phyloP scores from a whole-genome alignment of 148 eudicot species.

The Diospyros lotus region DNA sequence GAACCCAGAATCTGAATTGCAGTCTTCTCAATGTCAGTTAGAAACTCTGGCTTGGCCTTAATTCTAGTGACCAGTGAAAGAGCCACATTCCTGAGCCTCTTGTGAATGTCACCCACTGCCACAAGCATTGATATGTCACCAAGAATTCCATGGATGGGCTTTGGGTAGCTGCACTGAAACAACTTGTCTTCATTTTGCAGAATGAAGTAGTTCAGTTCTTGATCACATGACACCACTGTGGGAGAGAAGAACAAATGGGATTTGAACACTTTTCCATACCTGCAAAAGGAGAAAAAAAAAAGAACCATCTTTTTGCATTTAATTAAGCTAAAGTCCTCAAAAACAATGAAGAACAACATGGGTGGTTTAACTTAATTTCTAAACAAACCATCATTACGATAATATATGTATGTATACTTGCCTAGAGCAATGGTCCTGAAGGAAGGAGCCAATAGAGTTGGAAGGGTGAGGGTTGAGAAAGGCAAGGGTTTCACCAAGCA shows the following conservation, averaged over 20 bases:
- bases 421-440: conserved; percentile 61
- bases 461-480: conserved; percentile 65
- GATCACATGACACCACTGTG: conserved; percentile 62
- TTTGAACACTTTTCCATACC: conserved; percentile 71
- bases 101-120: conserved; percentile 54
- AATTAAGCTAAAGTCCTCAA: too few relatives aligned
- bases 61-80: conserved; percentile 47
- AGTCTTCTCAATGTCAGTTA: conserved; percentile 37
- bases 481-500: conserved; percentile 56
- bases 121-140: conserved; percentile 57
- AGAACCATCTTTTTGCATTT: background rate
- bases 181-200: conserved; percentile 59
- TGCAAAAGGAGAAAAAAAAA: conserved; percentile 11
- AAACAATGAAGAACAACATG: too few relatives aligned
- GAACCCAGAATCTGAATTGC: conserved; percentile 42
- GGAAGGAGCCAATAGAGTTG: conserved; percentile 41
- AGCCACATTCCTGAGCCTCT: conserved; percentile 59
- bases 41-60: conserved; percentile 48
- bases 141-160: conserved; percentile 58
- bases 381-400: too few relatives aligned
- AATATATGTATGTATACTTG: conserved; percentile 12
- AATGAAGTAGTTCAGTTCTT: conserved; percentile 58
- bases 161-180: conserved; percentile 61
- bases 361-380: too few relatives aligned
- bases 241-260: conserved; percentile 66